These are phyloP conservation scores for Chaetothyriales sp. DNA, from an alignment of 2,329 filamentous ascomycete species.

Conservation along the genomic window DNA sequence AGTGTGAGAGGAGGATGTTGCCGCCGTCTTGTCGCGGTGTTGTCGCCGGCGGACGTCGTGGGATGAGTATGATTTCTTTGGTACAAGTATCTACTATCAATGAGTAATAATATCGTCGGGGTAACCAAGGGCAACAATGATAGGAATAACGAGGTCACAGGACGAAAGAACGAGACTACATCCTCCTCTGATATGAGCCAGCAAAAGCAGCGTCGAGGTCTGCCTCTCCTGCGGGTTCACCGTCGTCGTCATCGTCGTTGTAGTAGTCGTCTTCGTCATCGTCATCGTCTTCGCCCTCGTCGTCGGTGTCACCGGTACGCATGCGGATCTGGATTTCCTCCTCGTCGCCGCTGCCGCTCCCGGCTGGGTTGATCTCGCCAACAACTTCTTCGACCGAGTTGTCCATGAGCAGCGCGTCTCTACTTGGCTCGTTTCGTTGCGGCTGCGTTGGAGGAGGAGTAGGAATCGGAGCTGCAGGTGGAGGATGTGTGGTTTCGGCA, in stretches of 20 bases:
- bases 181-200: constrained; percentile 5
- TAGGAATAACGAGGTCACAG: too few species aligned
- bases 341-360: not conserved
- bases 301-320: not conserved
- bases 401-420: not conserved
- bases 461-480: not conserved
- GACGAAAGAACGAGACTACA: not conserved
- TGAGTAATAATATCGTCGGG: too few species aligned
- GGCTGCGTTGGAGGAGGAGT: not conserved
- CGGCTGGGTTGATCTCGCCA: not conserved
- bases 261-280: constrained; percentile 5
- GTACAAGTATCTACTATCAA: too few species aligned
- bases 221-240: constrained; percentile 2
- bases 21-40: too few species aligned
- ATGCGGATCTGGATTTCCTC: not conserved
- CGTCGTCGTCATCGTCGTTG: constrained; percentile 7
- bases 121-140: too few species aligned
- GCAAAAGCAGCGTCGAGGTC: constrained; percentile 13
- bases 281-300: constrained; percentile 1
- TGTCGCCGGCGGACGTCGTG: too few species aligned
- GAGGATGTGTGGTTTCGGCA: not conserved
- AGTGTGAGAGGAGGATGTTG: too few species aligned
- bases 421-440: not conserved
- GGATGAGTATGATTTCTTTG: too few species aligned
- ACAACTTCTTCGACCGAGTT: not conserved